Conservation (phyloP, 129 eudicot species). For the Flaveria bidentis region DNA sequence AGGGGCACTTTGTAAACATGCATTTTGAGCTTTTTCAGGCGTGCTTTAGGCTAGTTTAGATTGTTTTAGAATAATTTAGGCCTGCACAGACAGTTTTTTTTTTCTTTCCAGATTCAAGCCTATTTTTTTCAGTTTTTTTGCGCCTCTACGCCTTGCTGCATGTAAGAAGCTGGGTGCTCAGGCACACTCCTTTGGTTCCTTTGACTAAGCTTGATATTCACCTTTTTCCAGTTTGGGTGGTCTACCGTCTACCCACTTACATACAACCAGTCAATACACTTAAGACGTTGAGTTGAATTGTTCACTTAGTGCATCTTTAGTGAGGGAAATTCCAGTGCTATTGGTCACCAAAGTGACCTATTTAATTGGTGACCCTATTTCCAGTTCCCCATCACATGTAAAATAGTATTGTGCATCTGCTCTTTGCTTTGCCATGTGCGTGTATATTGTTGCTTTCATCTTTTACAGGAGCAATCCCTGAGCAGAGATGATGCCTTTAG, state of each 20-base stretch:
- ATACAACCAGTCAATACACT: background rate
- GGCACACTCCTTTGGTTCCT: no score
- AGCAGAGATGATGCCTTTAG: constrained; percentile 8
- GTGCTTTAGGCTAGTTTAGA: no score
- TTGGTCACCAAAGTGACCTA: background rate
- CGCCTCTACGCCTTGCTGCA: no score
- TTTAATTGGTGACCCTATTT: background rate
- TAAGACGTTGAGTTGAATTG: background rate
- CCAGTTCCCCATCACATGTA: background rate
- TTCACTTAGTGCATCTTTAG: background rate
- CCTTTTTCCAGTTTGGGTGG: background rate
- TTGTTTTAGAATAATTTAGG: no score
- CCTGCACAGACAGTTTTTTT: no score
- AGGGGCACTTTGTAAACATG: no score
- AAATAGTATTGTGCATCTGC: background rate
- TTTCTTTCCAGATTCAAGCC: no score
- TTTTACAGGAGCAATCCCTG: background rate
- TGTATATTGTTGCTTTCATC: constrained; percentile 9
- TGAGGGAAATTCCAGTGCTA: background rate
- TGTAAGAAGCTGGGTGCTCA: no score
- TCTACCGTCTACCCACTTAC: background rate
- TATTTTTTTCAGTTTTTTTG: no score
- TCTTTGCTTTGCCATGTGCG: constrained; percentile 16
- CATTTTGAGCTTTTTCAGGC: no score
- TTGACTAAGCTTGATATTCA: no score